Evolutionary conservation across 2,329 filamentous ascomycete genomes (phyloP).

Genomic region (Pezizomycotina sp.): DNA sequence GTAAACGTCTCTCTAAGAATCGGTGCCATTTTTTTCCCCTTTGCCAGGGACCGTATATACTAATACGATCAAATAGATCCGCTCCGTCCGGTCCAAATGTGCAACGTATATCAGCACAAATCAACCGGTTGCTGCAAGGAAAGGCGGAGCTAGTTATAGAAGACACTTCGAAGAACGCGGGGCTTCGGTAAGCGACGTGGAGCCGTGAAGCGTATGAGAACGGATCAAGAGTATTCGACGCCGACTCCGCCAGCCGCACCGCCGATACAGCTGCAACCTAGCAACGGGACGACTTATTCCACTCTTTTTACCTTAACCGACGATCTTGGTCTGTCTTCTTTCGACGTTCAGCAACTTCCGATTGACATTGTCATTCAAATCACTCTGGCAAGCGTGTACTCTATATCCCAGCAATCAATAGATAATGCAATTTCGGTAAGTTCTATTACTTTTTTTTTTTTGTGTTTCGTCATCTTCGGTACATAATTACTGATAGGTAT

Average conservation of each 20-base stretch:
- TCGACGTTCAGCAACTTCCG: conserved; percentile 69
- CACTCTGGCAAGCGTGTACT: conserved; percentile 58
- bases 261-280: conserved; percentile 18
- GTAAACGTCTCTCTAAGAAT: conserved; percentile 1
- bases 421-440: conserved; percentile 56
- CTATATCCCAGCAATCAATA: conserved; percentile 51
- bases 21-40: neutral
- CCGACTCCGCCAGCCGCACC: conserved; percentile 43
- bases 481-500: conserved; percentile 1
- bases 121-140: conserved; percentile 65
- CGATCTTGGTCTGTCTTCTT: conserved; percentile 55
- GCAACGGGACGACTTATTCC: conserved; percentile 41
- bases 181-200: conserved; percentile 42
- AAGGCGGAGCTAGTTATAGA: conserved; percentile 59
- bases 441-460: no score
- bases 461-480: neutral
- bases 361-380: conserved; percentile 62
- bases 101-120: conserved; percentile 74
- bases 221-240: conserved; percentile 29
- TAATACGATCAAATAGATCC: conserved; percentile 34
- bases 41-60: conserved; percentile 1
- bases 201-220: conserved; percentile 10
- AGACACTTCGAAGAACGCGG: conserved; percentile 52
- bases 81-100: conserved; percentile 62
- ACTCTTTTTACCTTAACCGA: conserved; percentile 75